phyloP scores from a whole-genome alignment of 257 asterid species.

The Nicotiana undulata region DNA sequence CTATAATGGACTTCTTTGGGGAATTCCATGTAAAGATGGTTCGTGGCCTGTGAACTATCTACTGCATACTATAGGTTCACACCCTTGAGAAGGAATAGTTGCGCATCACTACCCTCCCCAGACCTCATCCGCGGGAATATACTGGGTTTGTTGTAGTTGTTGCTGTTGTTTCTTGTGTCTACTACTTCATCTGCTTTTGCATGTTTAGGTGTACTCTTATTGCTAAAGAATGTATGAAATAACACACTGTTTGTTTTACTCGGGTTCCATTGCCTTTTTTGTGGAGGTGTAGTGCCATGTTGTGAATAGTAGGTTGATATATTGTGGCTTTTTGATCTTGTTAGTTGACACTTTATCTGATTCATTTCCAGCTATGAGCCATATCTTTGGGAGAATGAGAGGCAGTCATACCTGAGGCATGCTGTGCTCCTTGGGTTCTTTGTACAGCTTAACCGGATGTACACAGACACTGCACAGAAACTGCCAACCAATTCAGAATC shows the following conservation, averaged over 20 bases:
- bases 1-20: not conserved
- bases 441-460: conserved; percentile 86
- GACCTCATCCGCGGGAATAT: no score
- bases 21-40: not conserved
- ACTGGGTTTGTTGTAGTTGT: no score
- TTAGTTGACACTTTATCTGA: conserved; percentile 11
- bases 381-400: conserved; percentile 91
- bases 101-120: not conserved
- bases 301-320: not conserved
- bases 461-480: conserved; percentile 66
- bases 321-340: not conserved
- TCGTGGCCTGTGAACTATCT: not conserved
- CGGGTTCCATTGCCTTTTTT: not conserved
- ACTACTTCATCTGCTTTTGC: not conserved
- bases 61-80: not conserved
- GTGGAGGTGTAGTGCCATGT: not conserved
- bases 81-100: not conserved
- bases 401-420: conserved; percentile 85
- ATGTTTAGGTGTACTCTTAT: not conserved
- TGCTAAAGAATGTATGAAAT: not conserved
- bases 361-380: conserved; percentile 77
- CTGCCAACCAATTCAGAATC: conserved; percentile 85
- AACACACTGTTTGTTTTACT: not conserved
- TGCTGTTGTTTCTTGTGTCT: no score
- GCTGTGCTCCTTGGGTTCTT: conserved; percentile 92